Evolutionary conservation across 1,284 basidiomycete genomes (phyloP).

Genomic region (Ganoderma boninense): DNA sequence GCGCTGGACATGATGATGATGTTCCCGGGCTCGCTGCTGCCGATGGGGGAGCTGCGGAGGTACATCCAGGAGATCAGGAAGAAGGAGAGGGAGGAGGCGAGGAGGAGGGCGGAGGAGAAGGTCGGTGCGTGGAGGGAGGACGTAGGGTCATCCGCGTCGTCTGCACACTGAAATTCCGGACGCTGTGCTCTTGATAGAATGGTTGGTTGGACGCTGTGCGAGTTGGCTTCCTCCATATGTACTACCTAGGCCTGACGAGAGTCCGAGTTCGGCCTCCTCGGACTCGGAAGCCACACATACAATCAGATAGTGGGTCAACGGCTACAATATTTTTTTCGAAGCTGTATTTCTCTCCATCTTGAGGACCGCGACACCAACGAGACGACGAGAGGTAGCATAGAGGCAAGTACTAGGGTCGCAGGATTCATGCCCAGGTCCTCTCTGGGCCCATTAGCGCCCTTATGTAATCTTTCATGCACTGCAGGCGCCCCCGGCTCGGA

Average conservation of each 20-base stretch:
- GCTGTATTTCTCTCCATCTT: constrained; percentile 39
- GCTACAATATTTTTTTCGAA: constrained; percentile 43
- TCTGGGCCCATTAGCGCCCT: no score
- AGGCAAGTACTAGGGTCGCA: not conserved
- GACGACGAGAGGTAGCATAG: not conserved
- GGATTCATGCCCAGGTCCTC: no score
- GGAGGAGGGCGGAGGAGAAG: not conserved
- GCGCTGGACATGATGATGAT: not conserved
- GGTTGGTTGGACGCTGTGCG: no score
- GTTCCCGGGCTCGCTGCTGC: not conserved
- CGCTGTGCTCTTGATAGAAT: not conserved
- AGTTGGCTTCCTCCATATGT: no score
- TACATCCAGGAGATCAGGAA: not conserved
- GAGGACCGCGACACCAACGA: not conserved
- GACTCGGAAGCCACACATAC: no score
- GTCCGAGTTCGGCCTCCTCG: no score
- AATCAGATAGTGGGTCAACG: no score
- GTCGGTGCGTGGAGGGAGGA: not conserved
- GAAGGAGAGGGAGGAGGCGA: not conserved
- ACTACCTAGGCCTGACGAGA: no score
- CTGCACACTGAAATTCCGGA: not conserved
- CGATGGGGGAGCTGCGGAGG: not conserved
- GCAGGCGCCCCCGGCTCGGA: no score
- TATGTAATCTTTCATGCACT: no score
- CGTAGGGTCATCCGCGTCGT: not conserved